phyloP scores from a whole-genome alignment of 1,284 basidiomycete genomes.

The Ganoderma leucocontextum region DNA sequence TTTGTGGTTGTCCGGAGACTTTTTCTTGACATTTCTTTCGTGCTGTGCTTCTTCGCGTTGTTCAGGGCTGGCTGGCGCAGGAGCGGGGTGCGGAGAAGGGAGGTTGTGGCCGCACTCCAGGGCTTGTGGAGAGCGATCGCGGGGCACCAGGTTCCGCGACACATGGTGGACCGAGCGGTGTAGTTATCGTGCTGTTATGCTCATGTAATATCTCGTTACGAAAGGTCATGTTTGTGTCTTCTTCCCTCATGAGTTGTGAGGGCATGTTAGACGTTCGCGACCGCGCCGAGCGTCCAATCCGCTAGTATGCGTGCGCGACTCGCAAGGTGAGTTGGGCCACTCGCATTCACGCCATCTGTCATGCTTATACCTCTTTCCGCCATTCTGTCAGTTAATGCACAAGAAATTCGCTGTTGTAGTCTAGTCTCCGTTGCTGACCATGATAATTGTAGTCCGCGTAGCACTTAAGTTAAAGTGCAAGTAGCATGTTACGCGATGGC shows the following conservation, averaged over 20 bases:
- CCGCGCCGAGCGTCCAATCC: not conserved
- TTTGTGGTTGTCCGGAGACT: constrained; percentile 73
- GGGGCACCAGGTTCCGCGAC: constrained; percentile 58
- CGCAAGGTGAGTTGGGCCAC: not conserved
- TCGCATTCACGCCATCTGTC: not conserved
- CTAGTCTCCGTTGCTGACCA: too few species aligned
- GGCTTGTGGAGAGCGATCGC: constrained; percentile 75
- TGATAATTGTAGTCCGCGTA: too few species aligned
- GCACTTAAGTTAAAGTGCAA: too few species aligned
- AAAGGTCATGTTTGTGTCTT: not conserved
- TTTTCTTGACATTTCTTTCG: constrained; percentile 77
- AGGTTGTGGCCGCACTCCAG: constrained; percentile 68
- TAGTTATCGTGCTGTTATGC: constrained; percentile 18
- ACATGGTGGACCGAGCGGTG: constrained; percentile 57
- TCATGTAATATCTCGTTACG: constrained; percentile 1
- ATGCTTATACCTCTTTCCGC: not conserved
- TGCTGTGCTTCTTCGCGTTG: constrained; percentile 63
- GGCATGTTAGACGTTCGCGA: not conserved
- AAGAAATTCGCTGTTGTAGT: not conserved
- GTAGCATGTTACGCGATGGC: too few species aligned
- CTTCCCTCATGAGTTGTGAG: not conserved
- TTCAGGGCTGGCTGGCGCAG: constrained; percentile 69
- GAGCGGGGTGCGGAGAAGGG: constrained; percentile 71
- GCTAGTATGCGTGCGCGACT: not conserved
- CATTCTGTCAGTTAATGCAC: too few species aligned